phyloP scores from a whole-genome alignment of 306 rosid species.

The Rosa rugosa region DNA sequence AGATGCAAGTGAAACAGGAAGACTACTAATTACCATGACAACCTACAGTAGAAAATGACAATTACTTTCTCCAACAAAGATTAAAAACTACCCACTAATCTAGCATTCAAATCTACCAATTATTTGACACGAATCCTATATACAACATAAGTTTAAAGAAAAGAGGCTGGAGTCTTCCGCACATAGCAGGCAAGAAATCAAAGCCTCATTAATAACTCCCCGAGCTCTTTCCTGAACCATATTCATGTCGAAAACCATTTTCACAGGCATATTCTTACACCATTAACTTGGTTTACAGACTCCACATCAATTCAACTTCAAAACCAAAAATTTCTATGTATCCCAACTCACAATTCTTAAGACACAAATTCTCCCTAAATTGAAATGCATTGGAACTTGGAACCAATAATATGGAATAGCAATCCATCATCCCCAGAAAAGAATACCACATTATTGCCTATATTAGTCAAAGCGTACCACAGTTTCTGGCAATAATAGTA shows the following conservation, averaged over 20 bases:
- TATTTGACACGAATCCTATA: not conserved
- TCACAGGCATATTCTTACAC: not conserved
- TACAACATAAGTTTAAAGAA: not conserved
- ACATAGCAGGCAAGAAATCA: not conserved
- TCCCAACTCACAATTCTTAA: not conserved
- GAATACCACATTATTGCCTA: not conserved
- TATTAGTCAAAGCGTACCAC: not conserved
- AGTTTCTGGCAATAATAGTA: too few relatives aligned
- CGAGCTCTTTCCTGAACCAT: not conserved
- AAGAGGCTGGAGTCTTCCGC: not conserved
- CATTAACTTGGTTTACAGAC: not conserved
- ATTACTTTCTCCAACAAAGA: not conserved
- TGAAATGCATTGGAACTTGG: not conserved
- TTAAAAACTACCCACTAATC: not conserved
- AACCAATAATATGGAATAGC: not conserved
- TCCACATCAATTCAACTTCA: not conserved
- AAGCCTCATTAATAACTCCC: not conserved
- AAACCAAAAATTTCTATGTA: not conserved
- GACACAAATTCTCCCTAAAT: not conserved
- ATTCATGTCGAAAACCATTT: slow-evolving; percentile 7
- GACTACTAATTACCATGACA: not conserved
- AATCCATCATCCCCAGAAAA: slow-evolving; percentile 8
- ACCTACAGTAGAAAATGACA: not conserved
- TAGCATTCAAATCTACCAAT: not conserved
- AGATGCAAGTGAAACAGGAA: not conserved